A percentile compares a stretch with the other conserved stretches of the same genome.
Conservation (phyloP, 1,139 yeast species). For the Spencermartinsiella ligniputridi region DNA sequence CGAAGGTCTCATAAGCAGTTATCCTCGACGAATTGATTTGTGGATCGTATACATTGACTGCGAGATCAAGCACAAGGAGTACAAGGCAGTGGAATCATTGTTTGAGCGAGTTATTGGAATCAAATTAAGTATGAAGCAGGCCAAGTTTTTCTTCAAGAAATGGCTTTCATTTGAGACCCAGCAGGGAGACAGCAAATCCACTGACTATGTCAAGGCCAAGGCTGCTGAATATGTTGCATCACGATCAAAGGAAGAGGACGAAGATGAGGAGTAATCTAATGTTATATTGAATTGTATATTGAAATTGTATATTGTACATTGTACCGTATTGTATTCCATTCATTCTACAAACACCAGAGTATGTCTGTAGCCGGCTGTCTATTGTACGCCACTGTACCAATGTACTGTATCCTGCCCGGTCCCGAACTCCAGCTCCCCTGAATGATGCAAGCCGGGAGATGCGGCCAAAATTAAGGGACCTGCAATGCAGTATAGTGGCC, state of each 20-base stretch:
- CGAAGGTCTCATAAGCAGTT: slow-evolving; percentile 86
- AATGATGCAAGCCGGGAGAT: too few species aligned
- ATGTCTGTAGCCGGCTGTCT: too few species aligned
- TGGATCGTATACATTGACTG: slow-evolving; percentile 96
- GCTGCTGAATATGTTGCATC: slow-evolving; percentile 71
- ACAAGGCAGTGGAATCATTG: slow-evolving; percentile 63
- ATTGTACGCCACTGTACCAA: too few species aligned
- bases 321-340: too few species aligned
- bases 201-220: slow-evolving; percentile 84
- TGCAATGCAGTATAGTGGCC: too few species aligned
- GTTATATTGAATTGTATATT: background rate
- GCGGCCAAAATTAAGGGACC: too few species aligned
- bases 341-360: too few species aligned
- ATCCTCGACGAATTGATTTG: slow-evolving; percentile 85
- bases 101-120: slow-evolving; percentile 71
- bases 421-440: too few species aligned
- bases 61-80: slow-evolving; percentile 66
- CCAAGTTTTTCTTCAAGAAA: slow-evolving; percentile 89
- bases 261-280: slow-evolving; percentile 2
- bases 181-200: slow-evolving; percentile 61
- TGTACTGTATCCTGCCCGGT: too few species aligned
- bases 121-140: slow-evolving; percentile 83
- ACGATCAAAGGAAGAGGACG: slow-evolving; percentile 11
- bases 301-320: background rate
- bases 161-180: slow-evolving; percentile 82